Percentiles rank a stretch among this genome's conserved stretches.
phyloP scores from a whole-genome alignment of 1,284 basidiomycete species.

The Sporisorium iseilematis-ciliati region DNA sequence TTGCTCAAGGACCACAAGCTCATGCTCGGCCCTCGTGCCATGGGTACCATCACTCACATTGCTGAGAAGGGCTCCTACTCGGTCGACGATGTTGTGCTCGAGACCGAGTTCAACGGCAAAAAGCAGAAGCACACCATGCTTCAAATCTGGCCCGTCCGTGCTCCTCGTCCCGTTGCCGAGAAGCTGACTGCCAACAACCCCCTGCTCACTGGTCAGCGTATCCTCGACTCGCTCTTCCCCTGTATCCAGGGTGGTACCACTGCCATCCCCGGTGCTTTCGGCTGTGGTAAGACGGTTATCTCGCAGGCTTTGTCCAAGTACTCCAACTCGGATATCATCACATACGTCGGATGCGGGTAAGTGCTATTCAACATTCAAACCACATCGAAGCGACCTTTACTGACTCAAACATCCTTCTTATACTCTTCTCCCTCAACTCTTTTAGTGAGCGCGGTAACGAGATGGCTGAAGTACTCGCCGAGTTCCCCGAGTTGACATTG shows the following conservation, averaged over 20 bases:
- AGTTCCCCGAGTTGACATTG: slow-evolving; percentile 96
- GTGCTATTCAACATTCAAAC: background rate
- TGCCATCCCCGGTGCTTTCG: slow-evolving; percentile 98
- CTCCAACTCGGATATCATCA: slow-evolving; percentile 99
- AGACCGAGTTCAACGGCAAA: slow-evolving; percentile 98
- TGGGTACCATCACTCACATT: slow-evolving; percentile 93
- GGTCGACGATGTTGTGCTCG: slow-evolving; percentile 92
- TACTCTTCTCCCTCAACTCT: too few relatives aligned
- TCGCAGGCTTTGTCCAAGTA: slow-evolving; percentile 89
- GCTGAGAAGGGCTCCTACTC: slow-evolving; percentile 94
- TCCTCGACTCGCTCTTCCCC: slow-evolving; percentile 97
- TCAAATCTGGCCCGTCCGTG: slow-evolving; percentile 99
- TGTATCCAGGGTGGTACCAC: slow-evolving; percentile 99
- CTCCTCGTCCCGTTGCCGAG: slow-evolving; percentile 92
- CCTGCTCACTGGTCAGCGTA: slow-evolving; percentile 94
- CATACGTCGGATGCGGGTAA: slow-evolving; percentile 91
- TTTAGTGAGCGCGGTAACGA: slow-evolving; percentile 73
- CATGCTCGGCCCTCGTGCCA: slow-evolving; percentile 91
- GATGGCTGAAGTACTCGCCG: slow-evolving; percentile 97
- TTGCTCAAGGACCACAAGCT: slow-evolving; percentile 96
- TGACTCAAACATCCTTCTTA: slow-evolving; percentile 11
- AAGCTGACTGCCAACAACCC: slow-evolving; percentile 94
- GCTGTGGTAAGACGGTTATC: slow-evolving; percentile 76
- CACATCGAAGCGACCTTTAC: background rate
- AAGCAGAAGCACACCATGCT: slow-evolving; percentile 93